Percentiles rank a stretch among this genome's conserved stretches.
phyloP scores from a whole-genome alignment of 805 yeast species.

The Wickerhamiella domercqiae region DNA sequence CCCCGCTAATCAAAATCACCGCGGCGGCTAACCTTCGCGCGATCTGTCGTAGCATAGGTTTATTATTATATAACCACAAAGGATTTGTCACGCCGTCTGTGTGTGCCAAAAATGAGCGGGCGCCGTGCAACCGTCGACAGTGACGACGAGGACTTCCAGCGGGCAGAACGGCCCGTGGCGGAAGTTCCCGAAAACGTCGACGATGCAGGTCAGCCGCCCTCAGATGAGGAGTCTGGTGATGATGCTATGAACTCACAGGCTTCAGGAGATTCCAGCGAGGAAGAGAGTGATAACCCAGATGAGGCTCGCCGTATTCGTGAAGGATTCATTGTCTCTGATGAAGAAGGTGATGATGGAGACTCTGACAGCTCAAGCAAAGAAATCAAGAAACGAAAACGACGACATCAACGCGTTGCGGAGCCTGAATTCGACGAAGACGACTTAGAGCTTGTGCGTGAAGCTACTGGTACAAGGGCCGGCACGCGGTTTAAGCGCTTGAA shows the following conservation, averaged over 20 bases:
- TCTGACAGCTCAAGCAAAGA: conserved; percentile 18
- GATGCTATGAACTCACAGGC: not conserved
- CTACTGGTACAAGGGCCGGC: conserved; percentile 21
- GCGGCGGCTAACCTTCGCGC: not conserved
- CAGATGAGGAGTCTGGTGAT: not conserved
- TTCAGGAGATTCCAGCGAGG: conserved; percentile 51
- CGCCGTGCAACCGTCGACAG: not conserved
- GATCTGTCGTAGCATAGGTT: not conserved
- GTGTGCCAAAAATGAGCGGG: no score
- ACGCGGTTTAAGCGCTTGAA: conserved; percentile 67
- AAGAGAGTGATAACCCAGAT: conserved; percentile 61
- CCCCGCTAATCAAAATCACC: conserved; percentile 11
- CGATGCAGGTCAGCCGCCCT: not conserved
- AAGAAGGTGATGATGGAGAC: conserved; percentile 56
- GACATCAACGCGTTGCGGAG: conserved; percentile 9
- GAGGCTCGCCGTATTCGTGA: conserved; percentile 71
- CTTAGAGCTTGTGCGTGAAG: conserved; percentile 54
- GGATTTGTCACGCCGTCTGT: no score
- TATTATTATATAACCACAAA: no score
- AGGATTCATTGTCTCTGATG: conserved; percentile 79
- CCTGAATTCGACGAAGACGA: conserved; percentile 82
- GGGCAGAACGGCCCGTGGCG: not conserved
- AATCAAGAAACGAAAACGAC: conserved; percentile 15
- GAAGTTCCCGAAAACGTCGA: not conserved
- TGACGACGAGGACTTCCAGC: not conserved